Conservation (phyloP, 257 asterid genomes). For the Lantana camara region DNA sequence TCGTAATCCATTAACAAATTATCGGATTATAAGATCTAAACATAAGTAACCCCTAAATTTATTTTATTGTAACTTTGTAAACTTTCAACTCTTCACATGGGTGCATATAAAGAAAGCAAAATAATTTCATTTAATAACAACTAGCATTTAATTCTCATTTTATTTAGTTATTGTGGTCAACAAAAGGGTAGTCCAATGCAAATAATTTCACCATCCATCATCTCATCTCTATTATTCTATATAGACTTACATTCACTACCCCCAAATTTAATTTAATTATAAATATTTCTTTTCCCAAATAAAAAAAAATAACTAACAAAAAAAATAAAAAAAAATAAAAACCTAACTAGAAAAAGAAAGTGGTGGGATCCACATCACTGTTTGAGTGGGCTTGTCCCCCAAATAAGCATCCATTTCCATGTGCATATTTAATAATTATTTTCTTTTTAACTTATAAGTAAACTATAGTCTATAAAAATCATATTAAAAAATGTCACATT, state of each 20-base stretch:
- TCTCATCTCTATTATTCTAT: neutral
- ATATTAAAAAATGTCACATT: neutral
- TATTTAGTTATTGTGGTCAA: neutral
- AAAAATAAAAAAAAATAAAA: neutral
- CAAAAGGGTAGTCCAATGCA: neutral
- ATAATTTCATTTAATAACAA: neutral
- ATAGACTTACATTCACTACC: too few species aligned
- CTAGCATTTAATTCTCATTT: neutral
- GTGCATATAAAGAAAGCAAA: neutral
- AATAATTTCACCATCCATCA: neutral
- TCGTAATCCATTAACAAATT: too few species aligned
- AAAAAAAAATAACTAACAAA: neutral
- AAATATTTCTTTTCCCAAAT: neutral
- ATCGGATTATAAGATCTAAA: too few species aligned
- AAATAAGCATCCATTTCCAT: constrained; percentile 53
- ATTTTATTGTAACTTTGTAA: too few species aligned
- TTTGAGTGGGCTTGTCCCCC: constrained; percentile 51
- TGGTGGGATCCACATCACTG: constrained; percentile 39
- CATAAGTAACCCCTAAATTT: too few species aligned
- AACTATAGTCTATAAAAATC: neutral
- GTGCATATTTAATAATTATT: constrained; percentile 45
- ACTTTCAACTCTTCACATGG: constrained; percentile 24
- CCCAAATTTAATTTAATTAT: too few species aligned
- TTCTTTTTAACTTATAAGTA: constrained; percentile 27
- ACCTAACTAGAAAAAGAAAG: constrained; percentile 24